These are phyloP conservation scores for Globisporangium parvum DNA, from an alignment of 352 stramenopile genomes.

Conservation along the genomic window DNA sequence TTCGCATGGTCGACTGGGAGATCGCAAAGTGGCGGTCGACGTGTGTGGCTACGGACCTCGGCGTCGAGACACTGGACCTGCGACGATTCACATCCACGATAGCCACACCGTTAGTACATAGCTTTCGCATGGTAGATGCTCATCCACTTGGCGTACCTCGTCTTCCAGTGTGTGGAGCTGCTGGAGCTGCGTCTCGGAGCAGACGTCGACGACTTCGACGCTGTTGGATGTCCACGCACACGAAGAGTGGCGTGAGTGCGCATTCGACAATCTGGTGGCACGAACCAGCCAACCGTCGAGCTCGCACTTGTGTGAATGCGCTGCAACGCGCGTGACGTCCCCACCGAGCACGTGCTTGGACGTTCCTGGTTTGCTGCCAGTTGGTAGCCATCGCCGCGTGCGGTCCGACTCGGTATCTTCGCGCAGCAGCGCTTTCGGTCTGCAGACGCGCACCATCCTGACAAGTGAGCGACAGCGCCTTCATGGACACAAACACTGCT, in stretches of 20 bases:
- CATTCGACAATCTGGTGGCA: too few species aligned
- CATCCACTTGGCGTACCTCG: conserved; percentile 18
- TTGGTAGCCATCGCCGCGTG: conserved; percentile 38
- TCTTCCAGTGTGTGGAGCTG: conserved; percentile 33
- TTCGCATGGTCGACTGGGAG: too few species aligned
- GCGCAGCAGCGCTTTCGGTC: conserved; percentile 22
- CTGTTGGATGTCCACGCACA: conserved; percentile 8
- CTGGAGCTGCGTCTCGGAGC: conserved; percentile 23
- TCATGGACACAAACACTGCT: background rate
- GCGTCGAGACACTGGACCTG: conserved; percentile 19
- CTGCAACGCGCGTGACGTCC: conserved; percentile 22
- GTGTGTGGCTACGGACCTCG: conserved; percentile 13
- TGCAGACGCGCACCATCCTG: conserved; percentile 5
- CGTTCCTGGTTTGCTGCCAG: conserved; percentile 32
- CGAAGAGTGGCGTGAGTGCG: background rate
- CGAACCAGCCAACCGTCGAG: too few species aligned
- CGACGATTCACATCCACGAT: too few species aligned
- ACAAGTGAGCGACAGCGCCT: background rate
- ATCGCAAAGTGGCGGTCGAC: too few species aligned
- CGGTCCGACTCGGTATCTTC: conserved; percentile 13
- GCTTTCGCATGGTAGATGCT: too few species aligned
- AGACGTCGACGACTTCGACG: conserved; percentile 27
- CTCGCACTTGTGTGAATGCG: background rate
- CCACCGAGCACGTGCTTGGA: conserved; percentile 43
- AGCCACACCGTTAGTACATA: background rate